Conservation (phyloP, 2,329 filamentous ascomycete genomes). For the Alternaria consortialis region DNA sequence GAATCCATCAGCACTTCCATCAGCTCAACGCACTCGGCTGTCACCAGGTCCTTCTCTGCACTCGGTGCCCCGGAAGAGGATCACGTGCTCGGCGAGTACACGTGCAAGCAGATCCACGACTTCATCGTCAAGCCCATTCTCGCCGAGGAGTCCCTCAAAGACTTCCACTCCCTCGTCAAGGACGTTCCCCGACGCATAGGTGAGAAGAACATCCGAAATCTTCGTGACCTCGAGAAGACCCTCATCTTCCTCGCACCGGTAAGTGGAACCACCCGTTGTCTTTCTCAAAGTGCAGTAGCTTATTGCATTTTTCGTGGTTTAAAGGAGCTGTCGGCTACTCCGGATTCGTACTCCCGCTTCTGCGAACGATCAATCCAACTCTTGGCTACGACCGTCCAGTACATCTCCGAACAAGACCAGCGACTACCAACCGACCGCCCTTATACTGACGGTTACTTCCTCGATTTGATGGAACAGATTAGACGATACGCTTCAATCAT, state of each 20-base stretch:
- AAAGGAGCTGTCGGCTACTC: slow-evolving; percentile 77
- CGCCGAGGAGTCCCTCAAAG: slow-evolving; percentile 74
- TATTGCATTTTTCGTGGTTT: slow-evolving; percentile 66
- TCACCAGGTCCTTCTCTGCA: slow-evolving; percentile 57
- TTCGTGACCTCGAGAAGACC: slow-evolving; percentile 94
- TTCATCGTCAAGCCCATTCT: slow-evolving; percentile 80
- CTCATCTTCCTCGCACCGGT: slow-evolving; percentile 91
- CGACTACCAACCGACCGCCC: slow-evolving; percentile 84
- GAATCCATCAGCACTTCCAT: slow-evolving; percentile 51
- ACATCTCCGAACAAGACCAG: slow-evolving; percentile 86
- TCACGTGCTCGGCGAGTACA: slow-evolving; percentile 72
- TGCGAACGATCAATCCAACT: slow-evolving; percentile 90
- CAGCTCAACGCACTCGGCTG: slow-evolving; percentile 49
- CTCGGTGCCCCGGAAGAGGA: slow-evolving; percentile 52
- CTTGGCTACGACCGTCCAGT: slow-evolving; percentile 87
- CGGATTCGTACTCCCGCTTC: slow-evolving; percentile 83
- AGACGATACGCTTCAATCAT: slow-evolving; percentile 87
- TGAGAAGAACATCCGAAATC: slow-evolving; percentile 85
- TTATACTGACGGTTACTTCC: slow-evolving; percentile 95
- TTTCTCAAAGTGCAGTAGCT: slow-evolving; percentile 70
- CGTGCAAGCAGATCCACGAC: slow-evolving; percentile 80
- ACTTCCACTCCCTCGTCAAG: slow-evolving; percentile 81
- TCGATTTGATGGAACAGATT: slow-evolving; percentile 95
- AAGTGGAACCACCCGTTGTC: slow-evolving; percentile 69
- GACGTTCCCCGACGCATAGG: slow-evolving; percentile 82